A percentile compares a stretch with the other conserved stretches of the same genome.
Conservation (phyloP, 2,329 filamentous ascomycete genomes). For the Colletotrichum tropicicola region DNA sequence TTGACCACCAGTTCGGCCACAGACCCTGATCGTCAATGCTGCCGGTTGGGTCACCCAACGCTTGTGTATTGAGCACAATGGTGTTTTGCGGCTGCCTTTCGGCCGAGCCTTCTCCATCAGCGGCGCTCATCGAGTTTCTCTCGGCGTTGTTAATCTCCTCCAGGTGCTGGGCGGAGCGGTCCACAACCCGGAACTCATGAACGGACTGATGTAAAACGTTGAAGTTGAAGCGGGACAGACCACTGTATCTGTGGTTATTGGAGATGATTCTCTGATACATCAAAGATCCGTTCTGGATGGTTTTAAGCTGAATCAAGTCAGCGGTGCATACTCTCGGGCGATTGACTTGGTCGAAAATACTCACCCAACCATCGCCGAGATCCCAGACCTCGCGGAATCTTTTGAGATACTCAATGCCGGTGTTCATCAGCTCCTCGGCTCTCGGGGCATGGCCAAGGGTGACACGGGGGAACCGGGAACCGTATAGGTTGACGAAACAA, state of each 20-base stretch:
- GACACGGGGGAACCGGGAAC: constrained; percentile 49
- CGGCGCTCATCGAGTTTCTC: background rate
- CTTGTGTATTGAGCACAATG: background rate
- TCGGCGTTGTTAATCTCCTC: constrained; percentile 40
- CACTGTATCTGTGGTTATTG: constrained; percentile 34
- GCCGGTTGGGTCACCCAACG: background rate
- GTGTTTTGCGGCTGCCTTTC: background rate
- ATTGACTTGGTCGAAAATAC: background rate
- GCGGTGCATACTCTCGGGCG: rapidly evolving
- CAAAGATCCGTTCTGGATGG: constrained; percentile 33
- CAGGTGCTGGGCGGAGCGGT: constrained; percentile 40
- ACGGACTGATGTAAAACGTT: constrained; percentile 40
- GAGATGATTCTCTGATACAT: constrained; percentile 37
- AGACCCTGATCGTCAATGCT: constrained; percentile 21
- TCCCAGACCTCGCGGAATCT: constrained; percentile 39
- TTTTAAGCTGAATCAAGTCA: constrained; percentile 11
- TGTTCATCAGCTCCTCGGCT: constrained; percentile 33
- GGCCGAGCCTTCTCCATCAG: background rate
- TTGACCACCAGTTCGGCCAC: constrained; percentile 32
- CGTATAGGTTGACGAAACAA: constrained; percentile 51
- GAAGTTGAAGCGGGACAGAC: constrained; percentile 39
- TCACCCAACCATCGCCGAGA: constrained; percentile 40
- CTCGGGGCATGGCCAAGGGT: constrained; percentile 43
- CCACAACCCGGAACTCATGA: constrained; percentile 41
- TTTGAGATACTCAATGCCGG: constrained; percentile 38